phyloP scores from a whole-genome alignment of 805 yeast genomes.

The Maudiozyma barnettii region DNA sequence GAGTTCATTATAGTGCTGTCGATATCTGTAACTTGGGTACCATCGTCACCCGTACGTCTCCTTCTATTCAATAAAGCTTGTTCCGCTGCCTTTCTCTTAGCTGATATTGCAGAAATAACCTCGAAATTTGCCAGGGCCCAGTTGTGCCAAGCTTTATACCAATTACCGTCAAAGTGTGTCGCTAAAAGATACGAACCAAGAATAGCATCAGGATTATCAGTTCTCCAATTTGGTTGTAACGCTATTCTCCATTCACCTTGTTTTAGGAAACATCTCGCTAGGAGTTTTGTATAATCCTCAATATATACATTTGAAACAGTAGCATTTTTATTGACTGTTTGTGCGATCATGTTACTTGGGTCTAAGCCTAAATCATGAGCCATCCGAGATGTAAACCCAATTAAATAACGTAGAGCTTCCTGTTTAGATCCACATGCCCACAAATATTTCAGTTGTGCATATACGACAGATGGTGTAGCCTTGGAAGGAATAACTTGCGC shows the following conservation, averaged over 20 bases:
- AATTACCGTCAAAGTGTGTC: conserved; percentile 79
- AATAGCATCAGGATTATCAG: conserved; percentile 70
- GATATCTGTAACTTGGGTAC: conserved; percentile 7
- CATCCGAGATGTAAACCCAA: conserved; percentile 83
- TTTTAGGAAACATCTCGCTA: conserved; percentile 88
- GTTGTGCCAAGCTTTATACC: conserved; percentile 99
- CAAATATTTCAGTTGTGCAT: conserved; percentile 90
- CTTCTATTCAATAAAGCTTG: not conserved
- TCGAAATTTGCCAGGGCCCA: conserved; percentile 98
- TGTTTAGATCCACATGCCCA: conserved; percentile 88
- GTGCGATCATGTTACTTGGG: conserved; percentile 77
- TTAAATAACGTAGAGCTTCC: conserved; percentile 75
- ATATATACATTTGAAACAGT: conserved; percentile 47
- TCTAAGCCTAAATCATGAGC: conserved; percentile 78
- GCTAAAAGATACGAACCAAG: conserved; percentile 88
- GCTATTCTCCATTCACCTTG: conserved; percentile 97
- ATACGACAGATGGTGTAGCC: conserved; percentile 92
- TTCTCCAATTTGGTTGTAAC: conserved; percentile 66
- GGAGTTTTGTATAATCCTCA: conserved; percentile 68
- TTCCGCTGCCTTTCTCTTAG: conserved; percentile 9
- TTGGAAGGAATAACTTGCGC: conserved; percentile 46
- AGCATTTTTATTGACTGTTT: conserved; percentile 63
- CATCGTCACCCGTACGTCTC: not conserved
- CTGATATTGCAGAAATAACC: conserved; percentile 56
- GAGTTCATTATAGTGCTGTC: conserved; percentile 26